Conservation (phyloP, 2,329 filamentous ascomycete genomes). For the Microsporum canis region DNA sequence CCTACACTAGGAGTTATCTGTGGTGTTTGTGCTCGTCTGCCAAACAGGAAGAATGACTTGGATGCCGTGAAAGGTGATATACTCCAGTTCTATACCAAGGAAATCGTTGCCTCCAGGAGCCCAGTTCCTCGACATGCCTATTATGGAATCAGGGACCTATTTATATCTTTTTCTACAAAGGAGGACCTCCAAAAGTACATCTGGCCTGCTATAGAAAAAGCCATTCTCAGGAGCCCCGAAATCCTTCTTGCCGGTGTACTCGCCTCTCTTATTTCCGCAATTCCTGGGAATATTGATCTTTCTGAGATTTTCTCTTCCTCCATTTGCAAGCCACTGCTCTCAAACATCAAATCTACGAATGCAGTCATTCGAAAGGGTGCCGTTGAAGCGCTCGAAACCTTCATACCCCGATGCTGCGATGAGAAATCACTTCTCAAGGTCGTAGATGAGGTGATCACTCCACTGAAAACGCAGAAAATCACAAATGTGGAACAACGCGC, state of each 20-base stretch:
- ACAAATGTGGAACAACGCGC: constrained; percentile 74
- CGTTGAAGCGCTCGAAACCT: constrained; percentile 58
- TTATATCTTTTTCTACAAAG: constrained; percentile 57
- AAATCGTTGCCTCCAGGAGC: constrained; percentile 69
- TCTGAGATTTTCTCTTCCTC: constrained; percentile 60
- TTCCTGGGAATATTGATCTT: constrained; percentile 63
- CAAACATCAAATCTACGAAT: constrained; percentile 86
- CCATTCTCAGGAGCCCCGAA: constrained; percentile 78
- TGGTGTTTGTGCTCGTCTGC: constrained; percentile 68
- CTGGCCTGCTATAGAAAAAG: constrained; percentile 75
- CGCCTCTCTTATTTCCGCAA: constrained; percentile 56
- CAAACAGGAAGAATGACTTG: constrained; percentile 51
- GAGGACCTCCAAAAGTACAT: constrained; percentile 67
- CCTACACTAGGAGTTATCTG: constrained; percentile 74
- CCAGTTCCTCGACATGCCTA: constrained; percentile 61
- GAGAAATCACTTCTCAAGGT: constrained; percentile 52
- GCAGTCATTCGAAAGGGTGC: constrained; percentile 63
- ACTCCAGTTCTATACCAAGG: constrained; percentile 72
- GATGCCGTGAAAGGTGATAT: constrained; percentile 58
- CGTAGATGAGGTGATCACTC: constrained; percentile 63
- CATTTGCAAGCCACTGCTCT: constrained; percentile 75
- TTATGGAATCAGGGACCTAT: constrained; percentile 68
- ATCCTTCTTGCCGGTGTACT: constrained; percentile 73
- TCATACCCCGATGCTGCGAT: constrained; percentile 54
- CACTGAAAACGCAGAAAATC: constrained; percentile 73